Evolutionary conservation across 164 flowering plant species (phyloP).

Genomic region (Vitis amurensis): DNA sequence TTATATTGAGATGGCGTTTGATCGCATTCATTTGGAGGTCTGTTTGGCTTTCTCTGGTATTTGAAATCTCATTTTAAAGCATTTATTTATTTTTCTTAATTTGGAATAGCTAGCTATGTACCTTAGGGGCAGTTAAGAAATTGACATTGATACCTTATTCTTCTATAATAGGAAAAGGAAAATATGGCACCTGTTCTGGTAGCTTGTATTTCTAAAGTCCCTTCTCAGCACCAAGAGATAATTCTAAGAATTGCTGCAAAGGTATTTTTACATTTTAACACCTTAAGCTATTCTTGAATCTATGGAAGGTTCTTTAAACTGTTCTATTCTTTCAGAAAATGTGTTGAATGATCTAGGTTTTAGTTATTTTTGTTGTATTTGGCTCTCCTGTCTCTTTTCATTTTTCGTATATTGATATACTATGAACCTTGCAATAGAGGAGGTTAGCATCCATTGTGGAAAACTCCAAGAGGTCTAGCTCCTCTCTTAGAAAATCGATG

Average conservation of each 20-base stretch:
- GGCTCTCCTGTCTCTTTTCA: too few species aligned
- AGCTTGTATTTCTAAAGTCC: constrained; percentile 68
- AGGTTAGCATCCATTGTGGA: too few species aligned
- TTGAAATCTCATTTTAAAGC: not conserved
- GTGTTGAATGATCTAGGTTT: too few species aligned
- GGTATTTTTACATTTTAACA: constrained; percentile 37
- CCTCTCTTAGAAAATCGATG: too few species aligned
- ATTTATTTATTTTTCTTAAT: not conserved
- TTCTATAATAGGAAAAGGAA: constrained; percentile 65
- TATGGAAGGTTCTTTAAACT: too few species aligned
- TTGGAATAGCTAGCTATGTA: not conserved
- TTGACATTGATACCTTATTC: not conserved
- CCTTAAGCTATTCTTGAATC: too few species aligned
- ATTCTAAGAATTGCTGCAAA: constrained; percentile 58
- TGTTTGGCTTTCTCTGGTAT: constrained; percentile 9
- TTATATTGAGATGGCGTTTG: constrained; percentile 96
- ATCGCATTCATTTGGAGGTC: constrained; percentile 67
- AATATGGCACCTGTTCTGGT: constrained; percentile 63
- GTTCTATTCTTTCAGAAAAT: too few species aligned
- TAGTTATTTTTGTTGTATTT: too few species aligned
- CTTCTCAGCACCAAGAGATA: constrained; percentile 85
- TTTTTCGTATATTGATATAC: too few species aligned
- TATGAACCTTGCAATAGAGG: too few species aligned
- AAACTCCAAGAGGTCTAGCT: too few species aligned
- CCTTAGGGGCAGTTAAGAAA: not conserved